A percentile compares a stretch with the other conserved stretches of the same genome.
These are phyloP conservation scores for Tuber umbilicatum DNA, from an alignment of 495 filamentous ascomycete species.

Conservation along the genomic window DNA sequence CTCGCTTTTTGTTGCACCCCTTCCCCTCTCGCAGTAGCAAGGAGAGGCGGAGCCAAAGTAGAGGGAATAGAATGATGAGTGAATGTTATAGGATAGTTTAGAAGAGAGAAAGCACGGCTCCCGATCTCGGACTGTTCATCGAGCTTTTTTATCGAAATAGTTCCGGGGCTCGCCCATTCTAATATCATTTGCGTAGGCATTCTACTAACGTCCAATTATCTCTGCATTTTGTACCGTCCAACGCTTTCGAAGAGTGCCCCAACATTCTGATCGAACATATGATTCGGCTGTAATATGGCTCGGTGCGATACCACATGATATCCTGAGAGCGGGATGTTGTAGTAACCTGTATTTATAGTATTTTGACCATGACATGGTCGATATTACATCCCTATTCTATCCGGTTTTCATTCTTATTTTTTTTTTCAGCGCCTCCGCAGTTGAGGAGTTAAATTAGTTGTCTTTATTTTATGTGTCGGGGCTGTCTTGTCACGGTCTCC, in stretches of 20 bases:
- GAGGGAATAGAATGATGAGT: background rate
- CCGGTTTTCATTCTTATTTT: background rate
- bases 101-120: background rate
- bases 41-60: background rate
- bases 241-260: background rate
- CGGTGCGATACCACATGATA: background rate
- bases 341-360: background rate
- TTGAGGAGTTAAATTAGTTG: background rate
- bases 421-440: background rate
- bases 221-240: background rate
- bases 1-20: background rate
- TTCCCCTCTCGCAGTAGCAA: background rate
- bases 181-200: background rate
- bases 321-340: background rate
- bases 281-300: background rate
- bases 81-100: background rate
- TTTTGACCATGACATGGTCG: background rate
- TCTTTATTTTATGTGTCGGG: background rate
- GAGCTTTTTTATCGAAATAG: background rate
- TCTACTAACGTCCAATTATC: background rate
- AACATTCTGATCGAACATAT: background rate
- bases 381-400: background rate
- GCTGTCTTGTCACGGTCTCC: background rate
- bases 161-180: background rate
- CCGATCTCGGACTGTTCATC: constrained; percentile 2